Conservation (phyloP, 805 yeast genomes). For the Trichomonascus vanleenenianus region DNA sequence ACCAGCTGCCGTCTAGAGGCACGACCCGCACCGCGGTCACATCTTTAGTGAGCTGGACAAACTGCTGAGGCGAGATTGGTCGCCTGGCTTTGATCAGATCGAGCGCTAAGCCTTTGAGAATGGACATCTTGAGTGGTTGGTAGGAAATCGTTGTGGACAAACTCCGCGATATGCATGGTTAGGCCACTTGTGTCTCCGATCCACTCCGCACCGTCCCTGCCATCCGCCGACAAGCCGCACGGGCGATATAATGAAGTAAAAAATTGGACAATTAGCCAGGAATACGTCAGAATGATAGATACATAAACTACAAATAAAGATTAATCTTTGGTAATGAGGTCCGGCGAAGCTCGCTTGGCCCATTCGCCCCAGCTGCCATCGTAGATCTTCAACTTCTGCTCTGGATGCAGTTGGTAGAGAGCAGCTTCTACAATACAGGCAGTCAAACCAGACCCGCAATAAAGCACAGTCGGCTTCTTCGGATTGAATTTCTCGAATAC, state of each 20-base stretch:
- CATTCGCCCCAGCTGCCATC: slow-evolving; percentile 72
- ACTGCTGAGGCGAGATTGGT: slow-evolving; percentile 4
- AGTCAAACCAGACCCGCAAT: slow-evolving; percentile 97
- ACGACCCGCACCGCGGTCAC: background rate
- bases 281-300: too few species aligned
- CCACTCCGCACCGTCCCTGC: too few species aligned
- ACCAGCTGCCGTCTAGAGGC: slow-evolving; percentile 5
- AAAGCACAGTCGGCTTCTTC: slow-evolving; percentile 65
- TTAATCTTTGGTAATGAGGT: too few species aligned
- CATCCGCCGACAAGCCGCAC: too few species aligned
- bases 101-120: slow-evolving; percentile 1
- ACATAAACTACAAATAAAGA: too few species aligned
- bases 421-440: slow-evolving; percentile 84
- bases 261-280: too few species aligned
- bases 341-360: slow-evolving; percentile 45
- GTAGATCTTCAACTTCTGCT: slow-evolving; percentile 35
- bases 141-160: too few species aligned
- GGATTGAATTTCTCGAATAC: slow-evolving; percentile 31
- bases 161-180: too few species aligned
- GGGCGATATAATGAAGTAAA: too few species aligned
- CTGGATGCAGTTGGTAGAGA: slow-evolving; percentile 33
- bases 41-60: background rate
- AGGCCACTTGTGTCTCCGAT: too few species aligned
- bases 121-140: background rate
- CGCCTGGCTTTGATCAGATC: slow-evolving; percentile 1